These are phyloP conservation scores for Globisporangium polare DNA, from an alignment of 352 stramenopile species.

Conservation along the genomic window DNA sequence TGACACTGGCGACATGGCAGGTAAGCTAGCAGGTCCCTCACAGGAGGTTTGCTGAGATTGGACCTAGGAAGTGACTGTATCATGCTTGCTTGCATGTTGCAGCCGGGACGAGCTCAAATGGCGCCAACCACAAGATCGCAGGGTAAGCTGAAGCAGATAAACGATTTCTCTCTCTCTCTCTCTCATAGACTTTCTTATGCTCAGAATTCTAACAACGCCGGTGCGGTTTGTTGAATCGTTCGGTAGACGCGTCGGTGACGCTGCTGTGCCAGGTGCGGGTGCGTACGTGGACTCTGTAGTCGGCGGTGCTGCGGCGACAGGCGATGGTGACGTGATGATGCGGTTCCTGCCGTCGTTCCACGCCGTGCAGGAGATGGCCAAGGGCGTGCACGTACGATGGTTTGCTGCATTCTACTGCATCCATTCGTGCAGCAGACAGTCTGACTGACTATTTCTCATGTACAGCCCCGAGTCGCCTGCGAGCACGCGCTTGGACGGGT, in stretches of 20 bases:
- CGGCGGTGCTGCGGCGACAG: conserved; percentile 81
- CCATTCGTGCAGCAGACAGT: neutral
- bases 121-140: conserved; percentile 86
- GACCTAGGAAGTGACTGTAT: neutral
- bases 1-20: conserved; percentile 60
- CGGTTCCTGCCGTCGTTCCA: conserved; percentile 86
- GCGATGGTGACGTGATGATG: conserved; percentile 92
- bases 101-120: conserved; percentile 88
- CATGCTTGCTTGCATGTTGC: neutral
- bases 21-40: conserved; percentile 11
- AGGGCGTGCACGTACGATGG: conserved; percentile 56
- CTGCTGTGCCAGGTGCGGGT: conserved; percentile 74
- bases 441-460: neutral
- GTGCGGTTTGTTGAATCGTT: neutral
- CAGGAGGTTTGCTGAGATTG: neutral
- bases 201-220: neutral
- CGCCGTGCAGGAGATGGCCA: conserved; percentile 78
- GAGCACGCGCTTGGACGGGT: conserved; percentile 50
- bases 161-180: neutral
- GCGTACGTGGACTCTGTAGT: conserved; percentile 84
- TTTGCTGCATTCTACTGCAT: neutral
- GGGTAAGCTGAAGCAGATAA: conserved; percentile 33
- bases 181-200: neutral
- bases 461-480: conserved; percentile 56
- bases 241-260: conserved; percentile 83